Evolutionary conservation across 345 rosid species (phyloP).

Genomic region (Isatis tinctoria): DNA sequence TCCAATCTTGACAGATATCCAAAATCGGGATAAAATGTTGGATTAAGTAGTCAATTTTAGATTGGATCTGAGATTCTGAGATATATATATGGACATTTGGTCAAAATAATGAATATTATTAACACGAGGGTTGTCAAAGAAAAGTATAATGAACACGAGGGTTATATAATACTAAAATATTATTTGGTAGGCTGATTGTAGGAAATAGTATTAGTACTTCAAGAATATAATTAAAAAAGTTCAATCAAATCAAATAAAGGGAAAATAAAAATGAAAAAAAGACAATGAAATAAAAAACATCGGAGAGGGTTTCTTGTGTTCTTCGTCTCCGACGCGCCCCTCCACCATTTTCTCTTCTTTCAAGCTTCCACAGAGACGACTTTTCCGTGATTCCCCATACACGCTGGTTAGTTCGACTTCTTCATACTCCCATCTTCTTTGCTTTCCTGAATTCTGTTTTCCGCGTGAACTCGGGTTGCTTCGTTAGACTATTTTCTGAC

Average conservation of each 20-base stretch:
- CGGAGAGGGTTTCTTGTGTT: slow-evolving; percentile 16
- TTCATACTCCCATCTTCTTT: background rate
- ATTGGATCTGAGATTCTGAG: background rate
- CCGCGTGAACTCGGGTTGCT: background rate
- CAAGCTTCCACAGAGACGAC: slow-evolving; percentile 27
- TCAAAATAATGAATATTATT: background rate
- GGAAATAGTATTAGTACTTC: too few relatives aligned
- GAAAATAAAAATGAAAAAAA: background rate
- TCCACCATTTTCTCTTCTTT: slow-evolving; percentile 28
- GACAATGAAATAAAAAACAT: background rate
- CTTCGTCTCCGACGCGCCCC: slow-evolving; percentile 17
- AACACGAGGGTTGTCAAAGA: background rate
- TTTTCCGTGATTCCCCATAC: background rate
- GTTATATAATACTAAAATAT: background rate
- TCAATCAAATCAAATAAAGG: background rate
- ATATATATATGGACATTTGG: background rate
- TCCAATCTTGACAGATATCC: background rate
- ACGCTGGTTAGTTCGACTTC: slow-evolving; percentile 18
- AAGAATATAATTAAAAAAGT: background rate
- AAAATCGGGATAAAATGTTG: background rate
- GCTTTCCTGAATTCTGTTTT: background rate
- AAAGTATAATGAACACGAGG: slow-evolving; percentile 15
- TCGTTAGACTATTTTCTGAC: background rate
- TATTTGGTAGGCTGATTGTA: too few relatives aligned
- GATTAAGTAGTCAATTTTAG: background rate